Evolutionary conservation across 192 early-diverging fungal genomes (phyloP), one percentile per base, ranked within the genome.

Genomic region (Entomortierella chlamydospora): DNA sequence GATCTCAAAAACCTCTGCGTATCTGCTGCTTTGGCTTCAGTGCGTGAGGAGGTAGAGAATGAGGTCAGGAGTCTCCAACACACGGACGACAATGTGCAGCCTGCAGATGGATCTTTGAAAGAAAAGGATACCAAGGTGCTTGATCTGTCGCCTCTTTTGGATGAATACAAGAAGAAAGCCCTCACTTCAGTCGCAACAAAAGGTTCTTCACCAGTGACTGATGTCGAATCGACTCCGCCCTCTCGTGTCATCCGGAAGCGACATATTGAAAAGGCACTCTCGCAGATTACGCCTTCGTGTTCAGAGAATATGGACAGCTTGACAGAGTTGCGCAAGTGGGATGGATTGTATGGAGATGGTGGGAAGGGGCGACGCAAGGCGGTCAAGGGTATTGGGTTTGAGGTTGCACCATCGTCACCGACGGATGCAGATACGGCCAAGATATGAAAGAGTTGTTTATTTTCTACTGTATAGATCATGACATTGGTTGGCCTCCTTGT

Each of bases 1-100:
- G 97, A 99, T 79, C 81, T 99, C 59, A 98, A 97, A 82, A 99
- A 98, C 72, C 66, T 99, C 57, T 96, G 94, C 71, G 90, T 99
- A 30, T 89, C 95, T 25, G 94, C 97, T 0, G 96, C 93, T 0
- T 81, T 92, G 31, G 84, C 83, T 2, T 84, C 88, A 8, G 84
- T 93, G 33, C 89, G 89, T 55, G 91, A 93, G 70, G 58, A 84
- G 54, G 81, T 91, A 33, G 83, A 84, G 25, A 72, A 83, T 8
- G 87, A 90, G 53, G 71, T 71, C 20, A 41, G 29, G 60, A 43
- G 41, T 18, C 42, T 70, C 8, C 55, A 57, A 57, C 9, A 2
- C 18, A 17, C 7, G 2, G 57, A 42, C 6, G 33, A 49, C 17
- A 20, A 1, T 22, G 51, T 39, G 28, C 12, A 10, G 4, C 7